Evolutionary conservation across 176 grass and related monocot species (phyloP), one percentile per base, ranked within the genome.

Genomic region (Phoenix roebelenii): DNA sequence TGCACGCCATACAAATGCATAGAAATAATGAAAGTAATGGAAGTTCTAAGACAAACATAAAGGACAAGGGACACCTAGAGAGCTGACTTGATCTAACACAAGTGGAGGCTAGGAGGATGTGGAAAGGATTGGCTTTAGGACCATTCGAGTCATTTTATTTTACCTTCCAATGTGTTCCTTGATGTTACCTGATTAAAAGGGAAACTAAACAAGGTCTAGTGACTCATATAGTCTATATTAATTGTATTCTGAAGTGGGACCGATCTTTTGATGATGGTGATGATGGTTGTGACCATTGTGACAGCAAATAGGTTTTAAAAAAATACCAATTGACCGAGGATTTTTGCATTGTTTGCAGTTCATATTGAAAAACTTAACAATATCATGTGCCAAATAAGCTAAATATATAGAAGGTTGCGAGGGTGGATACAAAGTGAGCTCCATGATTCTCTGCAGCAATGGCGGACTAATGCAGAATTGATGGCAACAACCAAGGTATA

Each of bases 1-100:
- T 25, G 25, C 52, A 63, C 55, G n/a, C 23, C 51, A 75, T 35
- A 75, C 28, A 50, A 74, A 54, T 57, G 59, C 28, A 63, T 53
- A 32, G 48, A 55, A 74, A 12, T 3, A 12, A 23, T 23, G 23
- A 3, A 55, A 55, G 23, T 55, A 55, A 19, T 22, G 3, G 54
- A 22, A 17, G 7, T 22, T 55, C 7, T 55, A 3, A 14, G 22
- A 22, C 19, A 19, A 23, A 55, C 14, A 3, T 35, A 39, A 10
- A 39, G 9, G 32, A 39, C 7, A 39, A 39, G 32, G 5, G 9
- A 7, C 32, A 39, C 5, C 7, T 2, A 10, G 5, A 39, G 32
- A 39, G 32, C 1, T 39, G 32, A 12, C 32, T 39, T 39, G 7
- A 10, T 39, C 9, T 10, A 2, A 39, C 0, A 39, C 7, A 10